Evolutionary conservation across 148 eudicot genomes (phyloP), one percentile per base, ranked within the genome.

Genomic region (Rhododendron ferrugineum): DNA sequence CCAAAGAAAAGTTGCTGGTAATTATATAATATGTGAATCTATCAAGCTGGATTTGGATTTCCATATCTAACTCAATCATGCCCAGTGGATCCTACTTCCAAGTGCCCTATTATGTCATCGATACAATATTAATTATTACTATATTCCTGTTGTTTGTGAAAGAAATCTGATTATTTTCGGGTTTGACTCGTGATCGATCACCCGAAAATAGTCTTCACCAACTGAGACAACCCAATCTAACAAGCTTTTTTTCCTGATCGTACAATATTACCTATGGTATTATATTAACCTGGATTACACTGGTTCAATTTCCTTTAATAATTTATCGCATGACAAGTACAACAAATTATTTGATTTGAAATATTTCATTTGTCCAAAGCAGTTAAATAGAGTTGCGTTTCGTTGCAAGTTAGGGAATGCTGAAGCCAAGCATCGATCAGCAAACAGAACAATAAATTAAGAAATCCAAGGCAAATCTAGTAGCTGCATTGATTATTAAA

Each of bases 21-120:
- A 9, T 34, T 34, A 34, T 37, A 37, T 40, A 40, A 40, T 56
- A n/a, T 54, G 72, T 56, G 83, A 81, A 81, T 58, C 68, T 20
- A 56, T 42, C 16, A 20, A 11, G 16, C 30, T 81, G 83, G 82
- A 56, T 56, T 81, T 22, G 83, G 82, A 81, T 56, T 81, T 22
- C 70, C 83, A 81, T 3, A 81, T 54, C 46, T 58, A 34, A 37
- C 60, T 81, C 70, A 81, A 81, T 81, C 70, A 81, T 80, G 46
- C 42, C 30, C 47, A 20, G 32, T 62, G 40, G 83, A 81, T 23
- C 82, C 64, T 47, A 79, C 82, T 79, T 30, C 81, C 80, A 42
- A 77, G 52, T 49, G 81, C 16, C 26, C 64, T 56, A 6, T 50
- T 52, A 32, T 79, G 54, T n/a, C 60, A 26, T 79, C 5, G 1